Evolutionary conservation across 1,284 basidiomycete species (phyloP).

Genomic region (Melampsora medusae): DNA sequence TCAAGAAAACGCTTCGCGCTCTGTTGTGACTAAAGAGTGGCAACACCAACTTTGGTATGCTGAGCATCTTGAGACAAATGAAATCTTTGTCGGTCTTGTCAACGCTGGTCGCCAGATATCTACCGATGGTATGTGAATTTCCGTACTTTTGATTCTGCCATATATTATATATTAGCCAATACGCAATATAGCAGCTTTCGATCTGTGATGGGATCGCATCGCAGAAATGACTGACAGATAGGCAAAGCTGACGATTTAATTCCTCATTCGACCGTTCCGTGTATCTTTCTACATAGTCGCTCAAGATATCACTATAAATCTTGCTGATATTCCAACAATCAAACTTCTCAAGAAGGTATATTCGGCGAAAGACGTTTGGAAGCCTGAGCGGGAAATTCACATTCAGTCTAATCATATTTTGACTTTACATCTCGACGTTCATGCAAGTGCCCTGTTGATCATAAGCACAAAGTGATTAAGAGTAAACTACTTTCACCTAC

Average conservation of each 20-base stretch:
- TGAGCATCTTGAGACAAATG: slow-evolving; percentile 9
- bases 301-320: slow-evolving; percentile 5
- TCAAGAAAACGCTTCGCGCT: not conserved
- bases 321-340: not conserved
- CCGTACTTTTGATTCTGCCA: no score
- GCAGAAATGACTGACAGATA: not conserved
- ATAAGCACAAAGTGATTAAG: not conserved
- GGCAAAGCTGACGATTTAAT: not conserved
- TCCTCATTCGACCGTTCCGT: not conserved
- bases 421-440: not conserved
- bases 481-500: no score
- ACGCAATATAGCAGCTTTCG: not conserved
- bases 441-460: not conserved
- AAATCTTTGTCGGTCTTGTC: slow-evolving; percentile 18
- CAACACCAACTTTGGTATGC: slow-evolving; percentile 18
- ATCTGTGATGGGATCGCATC: not conserved
- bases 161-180: no score
- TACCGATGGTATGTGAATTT: slow-evolving; percentile 14
- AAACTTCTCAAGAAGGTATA: not conserved
- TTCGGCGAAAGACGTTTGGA: slow-evolving; percentile 24
- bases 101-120: slow-evolving; percentile 25
- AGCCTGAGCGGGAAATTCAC: no score
- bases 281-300: slow-evolving; percentile 6
- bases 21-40: slow-evolving; percentile 1
- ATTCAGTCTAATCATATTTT: not conserved